These are phyloP conservation scores for Aspergillus sclerotialis DNA, from an alignment of 2,329 filamentous ascomycete genomes.

Conservation along the genomic window DNA sequence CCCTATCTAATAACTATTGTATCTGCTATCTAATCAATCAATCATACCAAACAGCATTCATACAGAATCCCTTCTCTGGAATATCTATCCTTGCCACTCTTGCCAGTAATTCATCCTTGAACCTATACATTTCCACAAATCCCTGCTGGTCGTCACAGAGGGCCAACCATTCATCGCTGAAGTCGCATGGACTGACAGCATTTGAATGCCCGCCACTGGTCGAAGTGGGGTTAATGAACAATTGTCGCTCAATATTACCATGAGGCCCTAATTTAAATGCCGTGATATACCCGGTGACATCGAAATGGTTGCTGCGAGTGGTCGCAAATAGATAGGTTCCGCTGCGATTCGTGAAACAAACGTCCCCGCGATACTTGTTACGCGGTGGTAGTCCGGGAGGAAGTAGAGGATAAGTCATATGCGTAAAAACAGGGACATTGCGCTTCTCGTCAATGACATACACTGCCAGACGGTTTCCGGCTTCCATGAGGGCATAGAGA, in stretches of 20 bases:
- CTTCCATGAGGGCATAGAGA: constrained; percentile 83
- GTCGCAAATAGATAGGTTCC: constrained; percentile 76
- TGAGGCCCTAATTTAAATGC: constrained; percentile 64
- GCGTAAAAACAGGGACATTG: constrained; percentile 70
- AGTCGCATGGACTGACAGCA: constrained; percentile 75
- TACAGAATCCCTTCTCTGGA: constrained; percentile 82
- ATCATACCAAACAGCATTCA: constrained; percentile 97
- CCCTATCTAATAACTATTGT: constrained; percentile 1
- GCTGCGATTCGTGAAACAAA: constrained; percentile 65
- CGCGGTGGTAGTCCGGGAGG: constrained; percentile 56
- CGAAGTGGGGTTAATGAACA: constrained; percentile 75
- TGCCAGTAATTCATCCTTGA: constrained; percentile 72
- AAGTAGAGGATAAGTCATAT: constrained; percentile 69
- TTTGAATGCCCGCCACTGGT: constrained; percentile 86
- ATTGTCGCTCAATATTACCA: constrained; percentile 68
- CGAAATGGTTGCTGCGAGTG: constrained; percentile 68
- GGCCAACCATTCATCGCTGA: constrained; percentile 83
- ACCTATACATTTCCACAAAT: constrained; percentile 80
- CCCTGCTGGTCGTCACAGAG: constrained; percentile 84
- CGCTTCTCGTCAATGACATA: constrained; percentile 71
- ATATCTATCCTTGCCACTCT: constrained; percentile 71
- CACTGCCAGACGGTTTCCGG: constrained; percentile 74
- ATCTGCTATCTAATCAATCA: constrained; percentile 36
- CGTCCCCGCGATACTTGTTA: constrained; percentile 71
- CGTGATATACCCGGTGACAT: constrained; percentile 73